Percentiles rank a stretch among this genome's conserved stretches.
Evolutionary conservation across 495 filamentous ascomycete species (phyloP).

Genomic region (Annulohypoxylon stygium): DNA sequence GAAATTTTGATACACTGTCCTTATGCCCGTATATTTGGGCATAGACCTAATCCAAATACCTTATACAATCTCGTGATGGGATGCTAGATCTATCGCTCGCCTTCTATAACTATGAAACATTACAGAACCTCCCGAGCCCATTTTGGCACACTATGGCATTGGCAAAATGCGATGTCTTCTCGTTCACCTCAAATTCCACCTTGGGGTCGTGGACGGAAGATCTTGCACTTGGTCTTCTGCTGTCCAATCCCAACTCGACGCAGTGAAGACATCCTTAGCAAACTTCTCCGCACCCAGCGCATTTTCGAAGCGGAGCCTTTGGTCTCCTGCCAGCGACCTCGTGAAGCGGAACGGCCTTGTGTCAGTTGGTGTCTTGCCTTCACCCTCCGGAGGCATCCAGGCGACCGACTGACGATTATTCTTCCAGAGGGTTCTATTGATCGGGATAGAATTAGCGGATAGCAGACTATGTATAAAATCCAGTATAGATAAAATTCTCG

Average conservation of each 20-base stretch:
- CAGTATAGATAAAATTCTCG: slow-evolving; percentile 74
- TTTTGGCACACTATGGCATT: background rate
- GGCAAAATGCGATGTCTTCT: background rate
- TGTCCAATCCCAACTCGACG: slow-evolving; percentile 71
- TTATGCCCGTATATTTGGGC: background rate
- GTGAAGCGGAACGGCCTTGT: slow-evolving; percentile 56
- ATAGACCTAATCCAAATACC: background rate
- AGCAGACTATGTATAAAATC: slow-evolving; percentile 72
- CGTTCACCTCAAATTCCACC: slow-evolving; percentile 41
- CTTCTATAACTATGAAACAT: too few species aligned
- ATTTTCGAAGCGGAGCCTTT: slow-evolving; percentile 56
- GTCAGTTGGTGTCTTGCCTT: slow-evolving; percentile 25
- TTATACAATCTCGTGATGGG: background rate
- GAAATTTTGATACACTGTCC: background rate
- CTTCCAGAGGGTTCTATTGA: slow-evolving; percentile 63
- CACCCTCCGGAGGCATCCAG: slow-evolving; percentile 48
- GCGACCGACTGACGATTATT: slow-evolving; percentile 49
- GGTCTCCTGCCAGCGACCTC: slow-evolving; percentile 55
- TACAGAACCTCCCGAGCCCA: background rate
- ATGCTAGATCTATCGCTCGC: background rate
- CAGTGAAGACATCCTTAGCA: slow-evolving; percentile 68
- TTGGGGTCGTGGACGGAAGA: slow-evolving; percentile 44
- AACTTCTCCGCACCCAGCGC: slow-evolving; percentile 57
- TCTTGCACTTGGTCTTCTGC: slow-evolving; percentile 54
- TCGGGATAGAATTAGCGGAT: slow-evolving; percentile 57